phyloP scores from a whole-genome alignment of 306 rosid species.

The Castanea mollissima region DNA sequence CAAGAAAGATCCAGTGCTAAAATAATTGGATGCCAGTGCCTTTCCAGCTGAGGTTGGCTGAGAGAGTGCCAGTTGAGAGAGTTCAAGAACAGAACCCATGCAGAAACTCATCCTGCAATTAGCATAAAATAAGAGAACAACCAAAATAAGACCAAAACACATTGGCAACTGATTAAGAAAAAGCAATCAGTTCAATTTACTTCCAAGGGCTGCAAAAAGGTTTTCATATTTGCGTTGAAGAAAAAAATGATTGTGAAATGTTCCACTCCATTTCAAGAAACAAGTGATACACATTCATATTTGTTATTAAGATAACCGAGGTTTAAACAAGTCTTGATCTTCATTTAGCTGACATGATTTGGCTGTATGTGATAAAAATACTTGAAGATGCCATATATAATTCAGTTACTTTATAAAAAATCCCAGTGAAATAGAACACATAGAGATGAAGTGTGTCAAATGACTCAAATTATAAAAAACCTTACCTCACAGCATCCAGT shows the following conservation, averaged over 20 bases:
- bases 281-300: background rate
- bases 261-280: too few species aligned
- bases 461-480: too few species aligned
- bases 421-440: background rate
- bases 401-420: background rate
- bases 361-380: background rate
- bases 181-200: conserved; percentile 2
- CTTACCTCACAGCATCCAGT: conserved; percentile 78
- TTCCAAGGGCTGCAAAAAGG: background rate
- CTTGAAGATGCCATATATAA: background rate
- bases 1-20: conserved; percentile 54
- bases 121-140: conserved; percentile 11
- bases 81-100: conserved; percentile 51
- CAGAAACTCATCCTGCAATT: conserved; percentile 62
- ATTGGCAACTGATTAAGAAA: background rate
- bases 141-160: background rate
- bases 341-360: background rate
- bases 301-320: background rate
- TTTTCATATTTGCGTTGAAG: background rate
- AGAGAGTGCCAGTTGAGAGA: conserved; percentile 69
- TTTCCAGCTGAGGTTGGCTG: conserved; percentile 75
- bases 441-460: background rate
- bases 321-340: background rate
- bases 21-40: conserved; percentile 62
- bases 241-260: background rate